phyloP scores from a whole-genome alignment of 2,329 filamentous ascomycete genomes.

The Clathrospora elynae region DNA sequence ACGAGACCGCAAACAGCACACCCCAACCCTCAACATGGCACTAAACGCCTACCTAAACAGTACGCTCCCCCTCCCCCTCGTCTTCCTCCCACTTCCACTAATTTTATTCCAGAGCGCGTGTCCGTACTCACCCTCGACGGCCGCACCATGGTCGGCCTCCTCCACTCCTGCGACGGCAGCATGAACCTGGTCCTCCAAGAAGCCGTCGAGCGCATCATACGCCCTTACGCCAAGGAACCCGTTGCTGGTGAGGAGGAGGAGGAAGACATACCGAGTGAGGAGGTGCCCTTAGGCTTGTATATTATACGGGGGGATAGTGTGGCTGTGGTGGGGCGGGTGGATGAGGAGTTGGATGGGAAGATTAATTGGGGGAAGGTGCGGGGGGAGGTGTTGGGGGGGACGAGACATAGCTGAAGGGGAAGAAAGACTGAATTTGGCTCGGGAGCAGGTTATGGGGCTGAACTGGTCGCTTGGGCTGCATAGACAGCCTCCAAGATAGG shows the following conservation, averaged over 20 bases:
- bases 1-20: too few species aligned
- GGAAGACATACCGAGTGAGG: conserved; percentile 77
- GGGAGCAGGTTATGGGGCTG: background rate
- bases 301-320: conserved; percentile 95
- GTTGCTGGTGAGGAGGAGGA: too few species aligned
- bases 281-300: conserved; percentile 85
- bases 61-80: conserved; percentile 20
- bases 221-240: too few species aligned
- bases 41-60: conserved; percentile 53
- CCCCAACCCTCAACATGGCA: conserved; percentile 41
- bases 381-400: conserved; percentile 79
- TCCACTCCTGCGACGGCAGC: conserved; percentile 85
- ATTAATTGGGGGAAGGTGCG: conserved; percentile 94
- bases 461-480: too few species aligned
- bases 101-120: conserved; percentile 72
- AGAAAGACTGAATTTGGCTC: background rate
- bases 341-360: conserved; percentile 84
- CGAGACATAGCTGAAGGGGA: conserved; percentile 66
- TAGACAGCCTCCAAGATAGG: background rate
- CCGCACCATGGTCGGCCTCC: conserved; percentile 74
- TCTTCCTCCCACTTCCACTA: conserved; percentile 4
- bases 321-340: conserved; percentile 83
- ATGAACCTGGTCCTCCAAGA: conserved; percentile 89
- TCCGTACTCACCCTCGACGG: conserved; percentile 91
- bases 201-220: conserved; percentile 88